A percentile compares a stretch with the other conserved stretches of the same genome.
Evolutionary conservation across 352 stramenopile genomes (phyloP).

Genomic region (Globisporangium paroecandrum): DNA sequence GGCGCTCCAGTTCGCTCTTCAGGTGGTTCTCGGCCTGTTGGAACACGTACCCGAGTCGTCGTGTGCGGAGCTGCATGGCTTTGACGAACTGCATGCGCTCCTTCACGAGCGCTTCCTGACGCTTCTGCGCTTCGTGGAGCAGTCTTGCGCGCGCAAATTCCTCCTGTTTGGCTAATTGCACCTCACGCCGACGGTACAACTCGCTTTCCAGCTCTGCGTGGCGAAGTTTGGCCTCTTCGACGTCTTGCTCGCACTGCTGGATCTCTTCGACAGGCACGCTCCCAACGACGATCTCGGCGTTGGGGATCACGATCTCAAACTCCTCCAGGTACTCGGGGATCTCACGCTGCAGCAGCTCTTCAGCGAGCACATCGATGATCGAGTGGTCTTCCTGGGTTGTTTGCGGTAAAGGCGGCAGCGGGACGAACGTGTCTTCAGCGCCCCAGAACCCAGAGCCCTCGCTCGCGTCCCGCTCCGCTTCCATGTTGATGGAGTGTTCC

Average conservation of each 20-base stretch:
- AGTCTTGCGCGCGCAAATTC: slow-evolving; percentile 29
- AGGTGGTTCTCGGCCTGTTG: slow-evolving; percentile 66
- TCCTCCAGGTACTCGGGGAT: slow-evolving; percentile 61
- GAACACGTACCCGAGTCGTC: slow-evolving; percentile 66
- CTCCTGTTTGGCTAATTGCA: slow-evolving; percentile 45
- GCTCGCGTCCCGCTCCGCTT: slow-evolving; percentile 11
- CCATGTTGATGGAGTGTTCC: not conserved
- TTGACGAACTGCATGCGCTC: slow-evolving; percentile 49
- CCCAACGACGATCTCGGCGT: slow-evolving; percentile 58
- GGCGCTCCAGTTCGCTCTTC: slow-evolving; percentile 40
- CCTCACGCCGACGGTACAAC: slow-evolving; percentile 46
- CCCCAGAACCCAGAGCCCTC: slow-evolving; percentile 41
- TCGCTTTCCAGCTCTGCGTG: slow-evolving; percentile 48
- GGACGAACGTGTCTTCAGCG: slow-evolving; percentile 11
- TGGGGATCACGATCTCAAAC: slow-evolving; percentile 67
- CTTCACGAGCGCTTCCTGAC: slow-evolving; percentile 35
- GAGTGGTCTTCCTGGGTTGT: slow-evolving; percentile 25
- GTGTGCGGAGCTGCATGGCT: slow-evolving; percentile 38
- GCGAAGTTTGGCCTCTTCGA: slow-evolving; percentile 52
- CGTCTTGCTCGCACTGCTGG: slow-evolving; percentile 51
- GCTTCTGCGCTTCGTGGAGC: slow-evolving; percentile 33
- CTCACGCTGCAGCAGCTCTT: slow-evolving; percentile 34
- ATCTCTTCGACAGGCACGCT: slow-evolving; percentile 58
- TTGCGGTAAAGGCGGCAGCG: slow-evolving; percentile 3
- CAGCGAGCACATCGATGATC: slow-evolving; percentile 49